Base-by-base conservation (phyloP, 768 basidiomycete genomes). In the Lentinula guzmanii region DNA sequence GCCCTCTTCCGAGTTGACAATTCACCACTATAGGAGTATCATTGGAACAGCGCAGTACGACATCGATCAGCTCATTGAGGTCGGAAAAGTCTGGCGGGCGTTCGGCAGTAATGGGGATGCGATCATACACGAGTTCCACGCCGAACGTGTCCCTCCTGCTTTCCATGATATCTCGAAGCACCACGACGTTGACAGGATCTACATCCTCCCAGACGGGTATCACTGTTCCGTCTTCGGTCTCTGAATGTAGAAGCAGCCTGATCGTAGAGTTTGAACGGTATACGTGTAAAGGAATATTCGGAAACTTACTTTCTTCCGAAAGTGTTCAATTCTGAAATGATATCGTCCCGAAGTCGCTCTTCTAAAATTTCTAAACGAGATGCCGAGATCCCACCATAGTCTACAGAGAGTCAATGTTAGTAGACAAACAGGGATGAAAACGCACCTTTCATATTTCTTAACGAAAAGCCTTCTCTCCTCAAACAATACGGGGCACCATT, bases 161-260 rank as follows among this genome's bases (percentile, higher is more conserved):
- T 13, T 77, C 82, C 95, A 98, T 98, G 63, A 95, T 84, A 55
- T 97, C 93, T 69, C 91, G 90, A 45, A 97, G 79, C 1, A 93
- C 91, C 34, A 85, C 83, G 13, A 98, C 88, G 65, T 92, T 80
- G 8, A 80, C 75, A 37, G 79, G 72, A 43, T 81, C 81, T 3
- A 91, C 93, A 65, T 93, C 91, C 71, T 98, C 96, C 96, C 96
- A 99, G 1, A 97, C 79, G 0, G 97, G 95, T 5, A 95, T 83
- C 6, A 99, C 90, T 5, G 90, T 82, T 5, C 96, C 95, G 64
- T 95, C 92, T 0, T 83, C 67, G 0, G 89, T 86, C 75, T 99
- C 97, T 1, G 92, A 90, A 67, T 98, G 96, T 28, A 99, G 79
- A 1, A 99, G 79, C 0, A 98, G 73, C 52, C 92, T 93, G 11